phyloP scores from a whole-genome alignment of 129 eudicot genomes.

The Silybum marianum region DNA sequence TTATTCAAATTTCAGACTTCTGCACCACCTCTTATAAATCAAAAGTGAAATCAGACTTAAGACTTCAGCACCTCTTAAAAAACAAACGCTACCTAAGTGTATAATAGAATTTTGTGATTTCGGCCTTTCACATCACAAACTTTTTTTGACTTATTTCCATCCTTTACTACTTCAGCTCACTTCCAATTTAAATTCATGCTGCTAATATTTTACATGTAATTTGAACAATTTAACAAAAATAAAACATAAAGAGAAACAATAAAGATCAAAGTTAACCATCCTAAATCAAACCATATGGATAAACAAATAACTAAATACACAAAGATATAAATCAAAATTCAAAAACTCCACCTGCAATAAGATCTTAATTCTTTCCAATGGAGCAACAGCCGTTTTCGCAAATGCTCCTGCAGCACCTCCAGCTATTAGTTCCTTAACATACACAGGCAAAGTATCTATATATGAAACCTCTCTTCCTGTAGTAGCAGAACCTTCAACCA shows the following conservation, averaged over 20 bases:
- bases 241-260: neutral
- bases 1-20: no score
- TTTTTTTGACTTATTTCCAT: neutral
- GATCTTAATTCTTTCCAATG: conserved; percentile 84
- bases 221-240: neutral
- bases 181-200: neutral
- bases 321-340: neutral
- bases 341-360: conserved; percentile 65
- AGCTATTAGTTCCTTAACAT: conserved; percentile 90
- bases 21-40: no score
- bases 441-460: conserved; percentile 72
- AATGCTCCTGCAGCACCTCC: conserved; percentile 98
- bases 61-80: no score
- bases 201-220: neutral
- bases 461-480: conserved; percentile 35
- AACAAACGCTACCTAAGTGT: no score
- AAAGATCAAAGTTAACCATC: neutral
- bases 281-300: neutral
- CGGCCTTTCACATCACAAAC: neutral
- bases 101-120: no score
- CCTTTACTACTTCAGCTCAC: neutral
- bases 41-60: no score
- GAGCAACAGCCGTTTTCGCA: conserved; percentile 96
- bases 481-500: conserved; percentile 55
- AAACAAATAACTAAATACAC: neutral